phyloP scores from a whole-genome alignment of 306 rosid species.

The Gynostemma pentaphyllum region DNA sequence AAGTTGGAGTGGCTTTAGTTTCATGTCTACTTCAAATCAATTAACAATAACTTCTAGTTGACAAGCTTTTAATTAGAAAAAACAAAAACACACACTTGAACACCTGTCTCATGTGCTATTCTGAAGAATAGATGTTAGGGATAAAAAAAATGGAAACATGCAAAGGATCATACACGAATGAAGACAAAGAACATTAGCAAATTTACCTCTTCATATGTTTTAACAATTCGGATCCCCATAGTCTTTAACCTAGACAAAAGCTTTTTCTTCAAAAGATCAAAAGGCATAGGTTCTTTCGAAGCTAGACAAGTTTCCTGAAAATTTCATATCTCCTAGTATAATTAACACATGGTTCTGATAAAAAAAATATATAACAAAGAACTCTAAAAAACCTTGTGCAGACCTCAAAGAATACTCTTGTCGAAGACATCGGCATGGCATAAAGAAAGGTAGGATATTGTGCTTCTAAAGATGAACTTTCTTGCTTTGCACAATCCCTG shows the following conservation, averaged over 20 bases:
- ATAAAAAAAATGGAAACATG: neutral
- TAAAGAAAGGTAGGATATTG: constrained; percentile 89
- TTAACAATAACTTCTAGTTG: neutral
- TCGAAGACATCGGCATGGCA: constrained; percentile 86
- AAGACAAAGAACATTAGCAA: neutral
- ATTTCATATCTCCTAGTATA: constrained; percentile 11
- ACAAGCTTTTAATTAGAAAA: neutral
- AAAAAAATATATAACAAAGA: constrained; percentile 4
- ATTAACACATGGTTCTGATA: constrained; percentile 6
- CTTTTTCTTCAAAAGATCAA: constrained; percentile 75
- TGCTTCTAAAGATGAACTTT: constrained; percentile 41
- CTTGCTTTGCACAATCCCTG: constrained; percentile 66
- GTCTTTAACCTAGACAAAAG: constrained; percentile 72
- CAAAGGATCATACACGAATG: neutral
- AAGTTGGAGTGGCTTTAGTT: neutral
- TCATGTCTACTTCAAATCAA: neutral
- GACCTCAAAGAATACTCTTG: constrained; percentile 95
- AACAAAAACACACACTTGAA: neutral
- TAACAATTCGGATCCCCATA: constrained; percentile 68
- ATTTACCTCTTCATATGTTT: constrained; percentile 82
- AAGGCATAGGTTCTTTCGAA: constrained; percentile 93
- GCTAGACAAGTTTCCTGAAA: constrained; percentile 97
- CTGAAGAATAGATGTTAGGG: neutral
- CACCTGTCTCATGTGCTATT: neutral
- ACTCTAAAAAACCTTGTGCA: constrained; percentile 14